Percentiles rank a stretch among this genome's conserved stretches.
Conservation (phyloP, 1,284 basidiomycete genomes). For the Wallemia hederae region DNA sequence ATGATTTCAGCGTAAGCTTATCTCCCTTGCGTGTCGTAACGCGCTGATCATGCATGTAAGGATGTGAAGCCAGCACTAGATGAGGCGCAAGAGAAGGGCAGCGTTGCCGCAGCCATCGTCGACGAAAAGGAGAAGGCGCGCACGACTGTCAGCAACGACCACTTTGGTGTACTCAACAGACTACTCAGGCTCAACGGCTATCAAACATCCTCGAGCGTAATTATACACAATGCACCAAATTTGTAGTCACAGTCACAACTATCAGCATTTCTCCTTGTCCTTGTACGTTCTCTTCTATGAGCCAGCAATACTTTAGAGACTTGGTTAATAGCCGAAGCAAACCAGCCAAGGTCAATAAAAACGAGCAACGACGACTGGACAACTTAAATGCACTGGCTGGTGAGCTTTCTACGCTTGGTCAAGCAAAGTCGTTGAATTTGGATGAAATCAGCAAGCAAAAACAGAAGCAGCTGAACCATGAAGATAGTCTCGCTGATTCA, state of each 20-base stretch:
- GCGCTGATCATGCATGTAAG: too few relatives aligned
- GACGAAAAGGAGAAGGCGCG: too few relatives aligned
- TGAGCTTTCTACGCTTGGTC: too few relatives aligned
- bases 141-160: neutral
- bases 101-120: too few relatives aligned
- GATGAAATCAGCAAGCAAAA: too few relatives aligned
- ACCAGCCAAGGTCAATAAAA: neutral
- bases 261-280: too few relatives aligned
- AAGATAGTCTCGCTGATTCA: too few relatives aligned
- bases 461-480: too few relatives aligned
- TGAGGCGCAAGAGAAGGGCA: neutral
- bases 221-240: neutral
- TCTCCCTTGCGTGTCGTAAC: too few relatives aligned
- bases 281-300: neutral
- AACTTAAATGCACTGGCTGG: too few relatives aligned
- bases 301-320: neutral
- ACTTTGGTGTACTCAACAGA: neutral
- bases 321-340: neutral
- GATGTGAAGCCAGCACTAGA: neutral
- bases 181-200: neutral
- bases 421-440: too few relatives aligned
- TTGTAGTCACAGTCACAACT: too few relatives aligned
- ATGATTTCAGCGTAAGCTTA: constrained; percentile 32
- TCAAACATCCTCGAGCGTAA: neutral
- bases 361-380: neutral